Conservation (phyloP, 352 stramenopile species). For the Peronospora farinosa region DNA sequence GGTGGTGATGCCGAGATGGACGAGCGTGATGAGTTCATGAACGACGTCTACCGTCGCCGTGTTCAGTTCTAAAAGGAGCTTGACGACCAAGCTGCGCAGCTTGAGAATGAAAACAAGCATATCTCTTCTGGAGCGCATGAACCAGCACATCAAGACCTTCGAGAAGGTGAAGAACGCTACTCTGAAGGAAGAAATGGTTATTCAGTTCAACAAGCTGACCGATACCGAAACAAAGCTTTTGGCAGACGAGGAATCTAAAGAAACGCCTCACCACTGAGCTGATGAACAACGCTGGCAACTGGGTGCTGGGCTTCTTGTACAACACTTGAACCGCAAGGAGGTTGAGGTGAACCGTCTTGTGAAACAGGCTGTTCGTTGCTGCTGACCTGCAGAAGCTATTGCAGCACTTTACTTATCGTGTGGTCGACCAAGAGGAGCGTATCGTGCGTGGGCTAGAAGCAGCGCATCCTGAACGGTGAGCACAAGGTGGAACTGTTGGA, state of each 20-base stretch:
- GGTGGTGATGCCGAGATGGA: conserved; percentile 66
- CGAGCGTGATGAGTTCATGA: conserved; percentile 86
- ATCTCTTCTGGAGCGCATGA: conserved; percentile 74
- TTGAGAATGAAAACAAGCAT: conserved; percentile 73
- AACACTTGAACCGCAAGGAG: conserved; percentile 85
- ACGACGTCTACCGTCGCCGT: conserved; percentile 71
- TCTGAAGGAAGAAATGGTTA: conserved; percentile 64
- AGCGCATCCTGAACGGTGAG: conserved; percentile 84
- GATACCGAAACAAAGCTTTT: conserved; percentile 73
- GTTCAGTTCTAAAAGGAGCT: conserved; percentile 81
- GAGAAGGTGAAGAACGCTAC: conserved; percentile 71
- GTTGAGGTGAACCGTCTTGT: conserved; percentile 78
- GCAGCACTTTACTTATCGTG: conserved; percentile 85
- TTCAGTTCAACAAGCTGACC: conserved; percentile 63
- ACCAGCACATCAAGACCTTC: conserved; percentile 75
- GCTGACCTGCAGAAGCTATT: conserved; percentile 83
- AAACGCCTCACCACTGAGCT: conserved; percentile 79
- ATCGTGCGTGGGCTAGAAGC: conserved; percentile 88
- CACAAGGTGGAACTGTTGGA: conserved; percentile 90
- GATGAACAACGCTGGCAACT: conserved; percentile 85
- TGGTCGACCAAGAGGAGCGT: conserved; percentile 85
- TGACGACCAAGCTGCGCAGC: conserved; percentile 64
- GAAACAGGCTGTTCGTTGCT: conserved; percentile 73
- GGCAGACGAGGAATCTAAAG: conserved; percentile 77
- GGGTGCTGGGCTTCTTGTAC: conserved; percentile 76